Evolutionary conservation across 2,329 filamentous ascomycete species (phyloP).

Genomic region (Neurospora sp.): DNA sequence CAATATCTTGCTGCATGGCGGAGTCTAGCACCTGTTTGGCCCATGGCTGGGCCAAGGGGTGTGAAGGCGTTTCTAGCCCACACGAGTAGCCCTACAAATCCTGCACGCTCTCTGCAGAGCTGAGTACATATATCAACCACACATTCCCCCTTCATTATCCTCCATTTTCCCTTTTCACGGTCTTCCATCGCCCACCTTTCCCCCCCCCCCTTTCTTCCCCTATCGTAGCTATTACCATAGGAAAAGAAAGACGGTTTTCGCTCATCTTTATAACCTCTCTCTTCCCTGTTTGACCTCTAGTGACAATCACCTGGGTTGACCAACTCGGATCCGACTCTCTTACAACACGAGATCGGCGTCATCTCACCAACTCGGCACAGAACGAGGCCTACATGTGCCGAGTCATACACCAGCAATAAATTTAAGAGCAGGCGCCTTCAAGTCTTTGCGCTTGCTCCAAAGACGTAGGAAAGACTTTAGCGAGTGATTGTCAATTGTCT

Average conservation of each 20-base stretch:
- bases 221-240: neutral
- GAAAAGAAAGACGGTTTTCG: neutral
- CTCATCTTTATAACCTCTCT: neutral
- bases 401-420: slow-evolving; percentile 26
- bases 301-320: neutral
- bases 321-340: neutral
- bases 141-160: neutral
- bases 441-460: slow-evolving; percentile 57
- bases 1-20: neutral
- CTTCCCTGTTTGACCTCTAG: neutral
- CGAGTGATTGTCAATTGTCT: slow-evolving; percentile 2
- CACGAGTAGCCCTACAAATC: neutral
- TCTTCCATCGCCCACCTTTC: neutral
- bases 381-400: slow-evolving; percentile 31
- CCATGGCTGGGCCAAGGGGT: neutral
- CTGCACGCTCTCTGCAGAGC: neutral
- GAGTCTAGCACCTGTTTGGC: neutral
- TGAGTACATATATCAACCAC: neutral
- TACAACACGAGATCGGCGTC: slow-evolving; percentile 7
- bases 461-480: slow-evolving; percentile 47
- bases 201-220: neutral
- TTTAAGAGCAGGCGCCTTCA: slow-evolving; percentile 48
- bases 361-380: slow-evolving; percentile 24
- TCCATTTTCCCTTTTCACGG: neutral
- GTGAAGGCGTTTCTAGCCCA: too few relatives aligned